Base-by-base conservation (phyloP, 768 basidiomycete species). In the Boletellus ananiceps region DNA sequence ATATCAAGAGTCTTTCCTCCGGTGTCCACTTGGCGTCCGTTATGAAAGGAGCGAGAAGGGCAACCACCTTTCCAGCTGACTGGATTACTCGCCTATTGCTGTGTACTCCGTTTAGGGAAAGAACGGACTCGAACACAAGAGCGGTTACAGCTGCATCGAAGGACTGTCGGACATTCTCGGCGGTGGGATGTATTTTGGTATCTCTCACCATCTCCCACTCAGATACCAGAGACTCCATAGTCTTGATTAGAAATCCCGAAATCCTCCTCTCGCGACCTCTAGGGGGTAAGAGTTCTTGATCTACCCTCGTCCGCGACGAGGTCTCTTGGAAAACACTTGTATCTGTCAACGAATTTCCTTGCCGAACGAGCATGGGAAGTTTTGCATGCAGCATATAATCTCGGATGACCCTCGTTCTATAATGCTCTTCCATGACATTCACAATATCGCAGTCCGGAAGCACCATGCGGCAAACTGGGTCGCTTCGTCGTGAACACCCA, bases 361-460 rank as follows among this genome's bases (percentile, higher is more conserved):
- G 27, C 21, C 53, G 52, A 18, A 34, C 43, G 57, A 77, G 71
- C 2, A 63, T 44, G 0, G 86, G 84, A 18, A 93, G 69, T 40
- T 63, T 73, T n/a, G 85, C 84, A 47, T 77, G 62, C 2, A 94
- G 70, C 11, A 90, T 58, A 62, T 82, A 94, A 53, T 87, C 80
- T 12, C 83, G 81, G 47, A 94, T 83, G 23, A 80, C 69, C 37
- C 68, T 65, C 2, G 80, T 80, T 45, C 72, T 73, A 25, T 69
- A 68, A 53, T 90, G 80, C 16, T 84, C 82, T 39, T 80, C 59
- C 50, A 88, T 62, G 6, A 78, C 72, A 21, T 81, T 73, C 12
- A 81, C 82, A 40, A 92, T 76, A 8, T 76, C 66, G 49, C 83
- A 84, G 44, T 87, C 80, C 0, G 94, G 92, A 12, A 93, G 71